phyloP scores from a whole-genome alignment of 164 flowering plant genomes.

The Piper betle region DNA sequence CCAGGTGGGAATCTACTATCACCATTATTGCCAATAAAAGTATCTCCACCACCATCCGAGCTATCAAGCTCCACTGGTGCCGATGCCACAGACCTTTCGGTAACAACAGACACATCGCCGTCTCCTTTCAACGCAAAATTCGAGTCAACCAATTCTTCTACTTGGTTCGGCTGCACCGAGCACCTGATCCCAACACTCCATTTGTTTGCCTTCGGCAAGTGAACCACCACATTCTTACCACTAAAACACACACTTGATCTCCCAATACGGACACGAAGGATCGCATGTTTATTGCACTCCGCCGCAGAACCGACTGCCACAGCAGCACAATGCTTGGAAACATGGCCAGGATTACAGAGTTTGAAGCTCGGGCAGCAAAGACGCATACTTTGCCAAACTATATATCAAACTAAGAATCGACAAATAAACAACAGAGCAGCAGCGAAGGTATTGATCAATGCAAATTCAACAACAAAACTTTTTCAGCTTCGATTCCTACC shows the following conservation, averaged over 20 bases:
- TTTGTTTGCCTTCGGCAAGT: not conserved
- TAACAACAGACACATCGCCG: not conserved
- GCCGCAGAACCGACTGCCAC: slow-evolving; percentile 1
- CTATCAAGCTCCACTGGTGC: slow-evolving; percentile 3
- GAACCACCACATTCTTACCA: slow-evolving; percentile 1
- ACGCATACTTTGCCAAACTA: slow-evolving; percentile 3
- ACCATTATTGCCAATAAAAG: slow-evolving; percentile 25
- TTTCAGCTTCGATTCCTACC: too few species aligned
- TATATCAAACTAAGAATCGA: slow-evolving; percentile 1
- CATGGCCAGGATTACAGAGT: not conserved
- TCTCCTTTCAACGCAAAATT: slow-evolving; percentile 1
- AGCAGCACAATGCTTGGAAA: slow-evolving; percentile 2
- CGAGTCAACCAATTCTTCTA: slow-evolving; percentile 4
- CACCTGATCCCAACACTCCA: slow-evolving; percentile 2
- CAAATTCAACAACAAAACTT: too few species aligned
- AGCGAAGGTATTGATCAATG: too few species aligned
- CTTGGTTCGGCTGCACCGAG: slow-evolving; percentile 7
- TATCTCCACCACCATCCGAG: slow-evolving; percentile 11
- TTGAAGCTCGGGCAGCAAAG: slow-evolving; percentile 7
- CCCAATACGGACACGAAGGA: not conserved
- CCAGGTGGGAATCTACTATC: slow-evolving; percentile 27
- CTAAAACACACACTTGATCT: not conserved
- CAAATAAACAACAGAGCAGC: slow-evolving; percentile 3
- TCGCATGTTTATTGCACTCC: not conserved
- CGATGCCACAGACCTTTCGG: not conserved